These are phyloP conservation scores for Phlebopus sp. DNA, from an alignment of 1,284 basidiomycete species.

Conservation along the genomic window DNA sequence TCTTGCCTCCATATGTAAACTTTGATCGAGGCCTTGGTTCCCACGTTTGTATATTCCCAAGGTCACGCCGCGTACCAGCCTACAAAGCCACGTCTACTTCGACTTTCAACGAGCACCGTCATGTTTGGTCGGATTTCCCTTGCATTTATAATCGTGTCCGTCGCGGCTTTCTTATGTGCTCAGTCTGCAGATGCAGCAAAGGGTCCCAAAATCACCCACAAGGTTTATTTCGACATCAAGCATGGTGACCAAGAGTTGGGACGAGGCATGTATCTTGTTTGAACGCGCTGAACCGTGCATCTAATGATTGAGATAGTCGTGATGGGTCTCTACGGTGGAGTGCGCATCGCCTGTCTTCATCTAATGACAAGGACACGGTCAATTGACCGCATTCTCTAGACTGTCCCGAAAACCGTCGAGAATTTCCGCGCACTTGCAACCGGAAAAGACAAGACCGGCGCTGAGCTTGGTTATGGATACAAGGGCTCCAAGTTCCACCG, in stretches of 20 bases:
- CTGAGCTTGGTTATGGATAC: slow-evolving; percentile 75
- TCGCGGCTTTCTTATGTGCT: slow-evolving; percentile 68
- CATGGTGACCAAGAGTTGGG: slow-evolving; percentile 85
- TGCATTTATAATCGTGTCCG: slow-evolving; percentile 58
- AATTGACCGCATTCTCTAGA: slow-evolving; percentile 45
- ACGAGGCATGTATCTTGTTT: slow-evolving; percentile 54
- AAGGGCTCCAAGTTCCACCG: slow-evolving; percentile 97
- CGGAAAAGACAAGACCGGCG: slow-evolving; percentile 79
- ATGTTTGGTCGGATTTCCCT: slow-evolving; percentile 64
- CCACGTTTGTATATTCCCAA: slow-evolving; percentile 13
- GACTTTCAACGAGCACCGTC: slow-evolving; percentile 8
- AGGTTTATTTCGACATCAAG: slow-evolving; percentile 92
- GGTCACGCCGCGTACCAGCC: no score
- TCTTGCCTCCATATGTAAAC: background rate
- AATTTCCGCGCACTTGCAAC: slow-evolving; percentile 89
- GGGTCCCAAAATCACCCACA: slow-evolving; percentile 84
- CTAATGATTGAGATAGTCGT: slow-evolving; percentile 49
- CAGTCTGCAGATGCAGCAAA: slow-evolving; percentile 72
- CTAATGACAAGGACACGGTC: slow-evolving; percentile 2
- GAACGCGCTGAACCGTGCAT: slow-evolving; percentile 1
- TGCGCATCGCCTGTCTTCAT: slow-evolving; percentile 23
- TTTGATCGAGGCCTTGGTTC: slow-evolving; percentile 10
- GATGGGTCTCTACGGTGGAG: slow-evolving; percentile 84
- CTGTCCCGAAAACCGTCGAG: slow-evolving; percentile 96
- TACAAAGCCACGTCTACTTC: slow-evolving; percentile 24